A percentile compares a stretch with the other conserved stretches of the same genome.
Conservation (phyloP, 768 basidiomycete genomes). For the Auriscalpium orientale region DNA sequence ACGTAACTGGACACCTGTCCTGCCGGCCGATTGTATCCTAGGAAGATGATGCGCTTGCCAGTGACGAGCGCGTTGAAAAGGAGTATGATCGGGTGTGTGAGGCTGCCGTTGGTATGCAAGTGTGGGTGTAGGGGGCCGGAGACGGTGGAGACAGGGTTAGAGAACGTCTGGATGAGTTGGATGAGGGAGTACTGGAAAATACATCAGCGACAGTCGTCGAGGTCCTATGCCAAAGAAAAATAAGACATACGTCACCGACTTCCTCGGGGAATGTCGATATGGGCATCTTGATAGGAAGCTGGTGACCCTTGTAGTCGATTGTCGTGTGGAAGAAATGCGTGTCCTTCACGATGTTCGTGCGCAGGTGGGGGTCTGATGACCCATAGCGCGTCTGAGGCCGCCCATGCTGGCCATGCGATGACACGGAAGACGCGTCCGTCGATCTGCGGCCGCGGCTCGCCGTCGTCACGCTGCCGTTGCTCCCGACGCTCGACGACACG, state of each 20-base stretch:
- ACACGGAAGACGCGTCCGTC: conserved; percentile 67
- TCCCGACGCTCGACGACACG: conserved; percentile 29
- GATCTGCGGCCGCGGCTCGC: conserved; percentile 50
- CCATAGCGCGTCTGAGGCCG: conserved; percentile 26
- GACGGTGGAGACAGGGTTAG: conserved; percentile 46
- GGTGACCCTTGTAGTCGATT: conserved; percentile 76
- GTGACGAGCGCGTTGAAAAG: conserved; percentile 95
- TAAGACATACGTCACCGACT: conserved; percentile 80
- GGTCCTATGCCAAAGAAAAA: conserved; percentile 5
- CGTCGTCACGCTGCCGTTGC: conserved; percentile 37
- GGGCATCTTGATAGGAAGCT: conserved; percentile 86
- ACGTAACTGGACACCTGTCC: conserved; percentile 89
- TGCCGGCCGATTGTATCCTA: conserved; percentile 85
- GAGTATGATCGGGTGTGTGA: conserved; percentile 90
- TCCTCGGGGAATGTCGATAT: conserved; percentile 87
- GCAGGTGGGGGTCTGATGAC: conserved; percentile 38
- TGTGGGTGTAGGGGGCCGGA: conserved; percentile 83
- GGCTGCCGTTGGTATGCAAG: conserved; percentile 83
- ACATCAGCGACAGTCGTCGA: conserved; percentile 8
- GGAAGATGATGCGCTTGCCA: conserved; percentile 91
- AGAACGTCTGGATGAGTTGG: conserved; percentile 81
- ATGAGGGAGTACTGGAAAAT: conserved; percentile 78
- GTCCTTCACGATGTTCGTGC: conserved; percentile 54
- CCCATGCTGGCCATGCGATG: conserved; percentile 41
- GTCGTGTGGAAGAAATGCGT: conserved; percentile 91